A percentile compares a stretch with the other conserved stretches of the same genome.
These are phyloP conservation scores for Imleria badia DNA, from an alignment of 768 basidiomycete species.

Conservation along the genomic window DNA sequence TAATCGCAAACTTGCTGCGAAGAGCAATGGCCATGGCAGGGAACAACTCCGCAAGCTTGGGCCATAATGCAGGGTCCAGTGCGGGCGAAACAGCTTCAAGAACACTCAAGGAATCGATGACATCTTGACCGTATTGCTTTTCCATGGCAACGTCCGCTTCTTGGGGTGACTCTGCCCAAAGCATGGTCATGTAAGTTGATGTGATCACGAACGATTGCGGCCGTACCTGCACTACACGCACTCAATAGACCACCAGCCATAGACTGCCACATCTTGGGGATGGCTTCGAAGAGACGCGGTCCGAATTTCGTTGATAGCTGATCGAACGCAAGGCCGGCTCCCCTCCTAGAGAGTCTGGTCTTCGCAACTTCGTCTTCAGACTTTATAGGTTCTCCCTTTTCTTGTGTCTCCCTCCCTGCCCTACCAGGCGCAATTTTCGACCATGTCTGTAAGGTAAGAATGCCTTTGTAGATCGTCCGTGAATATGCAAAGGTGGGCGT, in stretches of 20 bases:
- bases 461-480: slow-evolving; percentile 62
- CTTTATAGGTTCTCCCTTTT: slow-evolving; percentile 43
- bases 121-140: slow-evolving; percentile 78
- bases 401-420: slow-evolving; percentile 40
- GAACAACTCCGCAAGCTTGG: slow-evolving; percentile 68
- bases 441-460: slow-evolving; percentile 67
- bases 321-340: slow-evolving; percentile 80
- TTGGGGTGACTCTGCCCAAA: slow-evolving; percentile 47
- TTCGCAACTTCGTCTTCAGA: slow-evolving; percentile 55
- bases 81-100: slow-evolving; percentile 79
- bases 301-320: slow-evolving; percentile 80
- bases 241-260: slow-evolving; percentile 78
- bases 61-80: slow-evolving; percentile 68
- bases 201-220: background rate
- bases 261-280: slow-evolving; percentile 96
- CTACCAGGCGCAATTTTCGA: slow-evolving; percentile 36
- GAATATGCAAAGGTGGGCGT: slow-evolving; percentile 85
- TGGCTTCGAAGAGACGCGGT: slow-evolving; percentile 60
- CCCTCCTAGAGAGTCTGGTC: slow-evolving; percentile 75
- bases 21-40: slow-evolving; percentile 75
- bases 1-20: slow-evolving; percentile 85
- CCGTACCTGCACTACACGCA: slow-evolving; percentile 64
- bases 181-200: background rate
- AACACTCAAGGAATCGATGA: slow-evolving; percentile 91
- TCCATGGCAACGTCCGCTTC: slow-evolving; percentile 66